Evolutionary conservation across 495 filamentous ascomycete genomes (phyloP).

Genomic region (Cercophora scortea): DNA sequence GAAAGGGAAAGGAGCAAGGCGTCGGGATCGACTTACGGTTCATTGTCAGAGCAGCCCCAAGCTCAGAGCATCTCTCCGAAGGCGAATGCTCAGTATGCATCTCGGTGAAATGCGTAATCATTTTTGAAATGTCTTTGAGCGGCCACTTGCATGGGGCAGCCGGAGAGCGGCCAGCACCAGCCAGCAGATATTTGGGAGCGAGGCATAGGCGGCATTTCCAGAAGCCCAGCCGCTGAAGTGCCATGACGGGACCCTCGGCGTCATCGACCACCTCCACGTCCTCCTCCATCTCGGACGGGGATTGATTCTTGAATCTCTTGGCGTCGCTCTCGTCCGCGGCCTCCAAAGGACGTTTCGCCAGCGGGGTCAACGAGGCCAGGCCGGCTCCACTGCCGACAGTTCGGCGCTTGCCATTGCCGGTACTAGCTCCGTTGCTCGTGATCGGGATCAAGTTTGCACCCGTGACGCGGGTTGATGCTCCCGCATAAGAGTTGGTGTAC

Average conservation of each 20-base stretch:
- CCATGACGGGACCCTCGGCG: slow-evolving; percentile 4
- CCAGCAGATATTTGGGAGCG: slow-evolving; percentile 30
- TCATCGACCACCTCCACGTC: neutral
- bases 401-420: neutral
- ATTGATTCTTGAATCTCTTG: slow-evolving; percentile 3
- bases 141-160: slow-evolving; percentile 40
- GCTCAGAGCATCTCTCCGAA: slow-evolving; percentile 29
- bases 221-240: slow-evolving; percentile 32
- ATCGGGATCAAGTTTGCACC: neutral
- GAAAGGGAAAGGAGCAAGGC: neutral
- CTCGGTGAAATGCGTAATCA: slow-evolving; percentile 37
- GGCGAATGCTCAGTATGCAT: slow-evolving; percentile 35
- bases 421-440: neutral
- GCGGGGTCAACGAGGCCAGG: neutral
- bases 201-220: slow-evolving; percentile 39
- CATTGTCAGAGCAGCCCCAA: slow-evolving; percentile 27
- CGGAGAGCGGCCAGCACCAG: slow-evolving; percentile 28
- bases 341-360: neutral
- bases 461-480: neutral
- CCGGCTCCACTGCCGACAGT: neutral
- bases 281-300: neutral
- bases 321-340: neutral
- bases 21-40: slow-evolving; percentile 24
- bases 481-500: neutral
- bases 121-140: slow-evolving; percentile 37